These are phyloP conservation scores for Casuarina equisetifolia DNA, from an alignment of 306 rosid genomes.

Conservation along the genomic window DNA sequence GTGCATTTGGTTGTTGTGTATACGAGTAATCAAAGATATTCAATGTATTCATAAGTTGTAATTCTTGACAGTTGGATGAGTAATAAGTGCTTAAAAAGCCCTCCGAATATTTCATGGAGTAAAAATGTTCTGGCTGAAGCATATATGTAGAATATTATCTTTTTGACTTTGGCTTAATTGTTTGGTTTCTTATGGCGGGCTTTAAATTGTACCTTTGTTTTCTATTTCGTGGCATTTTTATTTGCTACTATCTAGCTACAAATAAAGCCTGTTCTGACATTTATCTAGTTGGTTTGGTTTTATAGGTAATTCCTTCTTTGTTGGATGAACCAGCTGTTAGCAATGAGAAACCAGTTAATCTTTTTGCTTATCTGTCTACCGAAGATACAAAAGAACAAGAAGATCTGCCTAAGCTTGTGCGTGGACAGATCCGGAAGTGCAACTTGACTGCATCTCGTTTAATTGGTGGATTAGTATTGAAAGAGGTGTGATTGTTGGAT, in stretches of 20 bases:
- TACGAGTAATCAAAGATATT: neutral
- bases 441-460: constrained; percentile 57
- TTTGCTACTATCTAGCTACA: neutral
- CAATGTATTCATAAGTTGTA: neutral
- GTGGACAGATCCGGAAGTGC: constrained; percentile 77
- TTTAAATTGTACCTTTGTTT: neutral
- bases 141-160: neutral
- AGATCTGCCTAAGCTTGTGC: constrained; percentile 25
- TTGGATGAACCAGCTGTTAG: constrained; percentile 33
- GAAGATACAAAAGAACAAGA: constrained; percentile 33
- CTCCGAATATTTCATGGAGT: neutral
- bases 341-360: constrained; percentile 30
- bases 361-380: constrained; percentile 66
- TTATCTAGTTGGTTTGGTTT: neutral
- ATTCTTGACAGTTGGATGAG: neutral
- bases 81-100: neutral
- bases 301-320: constrained; percentile 77
- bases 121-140: neutral
- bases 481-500: constrained; percentile 49
- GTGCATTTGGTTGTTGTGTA: neutral
- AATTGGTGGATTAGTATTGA: constrained; percentile 41
- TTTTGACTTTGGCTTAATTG: neutral
- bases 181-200: neutral
- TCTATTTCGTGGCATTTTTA: neutral
- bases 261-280: neutral